Base-by-base conservation (phyloP, 2,329 filamentous ascomycete species). In the Alternaria solani region DNA sequence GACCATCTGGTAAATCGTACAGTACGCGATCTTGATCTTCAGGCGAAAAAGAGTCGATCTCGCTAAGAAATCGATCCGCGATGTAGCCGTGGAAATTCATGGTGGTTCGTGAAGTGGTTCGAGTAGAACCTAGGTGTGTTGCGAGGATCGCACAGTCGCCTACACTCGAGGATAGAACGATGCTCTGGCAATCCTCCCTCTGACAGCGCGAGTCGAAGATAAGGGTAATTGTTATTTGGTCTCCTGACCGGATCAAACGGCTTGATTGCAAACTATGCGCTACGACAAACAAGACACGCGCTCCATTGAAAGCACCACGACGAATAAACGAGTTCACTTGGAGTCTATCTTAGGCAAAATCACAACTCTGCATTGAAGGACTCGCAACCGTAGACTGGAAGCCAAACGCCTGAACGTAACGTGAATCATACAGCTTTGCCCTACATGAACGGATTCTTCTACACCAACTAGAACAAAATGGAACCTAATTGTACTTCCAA, bases 11-110 rank as follows among this genome's bases (percentile, higher is more conserved):
- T 14, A 49, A 23, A 16, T 38, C 32, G 20, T 26, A 18, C 1
- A 49, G 32, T 14, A 26, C 3, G 20, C 32, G 32, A 36, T 49
- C 18, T 25, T 49, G 46, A 5, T 49, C 30, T 49, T 49, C 46
- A 5, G 9, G 5, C 7, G 32, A 2, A 1, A 23, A 25, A 12
- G 2, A 5, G 8, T 36, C 32, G 32, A 49, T 34, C 1, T 36
- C 8, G 32, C 12, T 9, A 18, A 49, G 11, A 8, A 25, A 49
- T 4, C 32, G 30, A 2, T 38, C 0, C 0, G 46, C 46, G 14
- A 49, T 23, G 7, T 49, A 38, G 20, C 20, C 20, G 32, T 26
- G 30, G 14, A n/a, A 25, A 26, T 5, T 18, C 46, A 49, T 26
- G 12, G 3, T 2, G 12, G 5, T 36, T 25, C 5, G 14, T 0